Evolutionary conservation across 257 asterid genomes (phyloP).

Genomic region (Anisodus acutangulus): DNA sequence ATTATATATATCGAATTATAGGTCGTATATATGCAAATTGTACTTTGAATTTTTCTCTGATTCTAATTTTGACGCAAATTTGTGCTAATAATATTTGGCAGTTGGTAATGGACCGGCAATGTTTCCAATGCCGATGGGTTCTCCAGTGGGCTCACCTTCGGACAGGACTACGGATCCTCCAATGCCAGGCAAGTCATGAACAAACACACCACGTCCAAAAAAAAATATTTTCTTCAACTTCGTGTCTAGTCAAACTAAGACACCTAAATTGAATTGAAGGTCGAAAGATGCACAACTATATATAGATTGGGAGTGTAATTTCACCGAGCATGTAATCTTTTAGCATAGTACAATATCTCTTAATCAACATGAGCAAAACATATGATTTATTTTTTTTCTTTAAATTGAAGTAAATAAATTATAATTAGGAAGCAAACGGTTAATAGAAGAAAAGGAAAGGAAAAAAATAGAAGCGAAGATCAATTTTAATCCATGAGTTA

Average conservation of each 20-base stretch:
- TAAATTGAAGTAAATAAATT: too few relatives aligned
- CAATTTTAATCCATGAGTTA: too few relatives aligned
- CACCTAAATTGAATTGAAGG: neutral
- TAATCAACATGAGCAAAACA: neutral
- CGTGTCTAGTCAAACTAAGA: neutral
- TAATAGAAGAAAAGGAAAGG: neutral
- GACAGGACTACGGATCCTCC: conserved; percentile 40
- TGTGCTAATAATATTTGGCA: conserved; percentile 30
- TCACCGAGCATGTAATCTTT: neutral
- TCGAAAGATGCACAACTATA: neutral
- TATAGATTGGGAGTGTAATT: neutral
- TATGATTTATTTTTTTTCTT: too few relatives aligned
- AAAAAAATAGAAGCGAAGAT: neutral
- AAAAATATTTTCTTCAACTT: too few relatives aligned
- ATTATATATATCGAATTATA: too few relatives aligned
- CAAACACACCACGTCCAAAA: neutral
- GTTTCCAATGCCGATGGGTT: conserved; percentile 56
- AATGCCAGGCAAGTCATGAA: conserved; percentile 2
- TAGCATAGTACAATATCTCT: neutral
- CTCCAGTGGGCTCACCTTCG: conserved; percentile 51
- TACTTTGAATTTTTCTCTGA: neutral
- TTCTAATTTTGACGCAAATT: neutral
- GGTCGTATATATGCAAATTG: neutral
- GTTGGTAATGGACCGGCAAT: conserved; percentile 67
- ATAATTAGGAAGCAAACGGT: neutral